Percentiles rank a stretch among this genome's conserved stretches.
phyloP scores from a whole-genome alignment of 768 basidiomycete genomes.

The Tylopilus felleus region DNA sequence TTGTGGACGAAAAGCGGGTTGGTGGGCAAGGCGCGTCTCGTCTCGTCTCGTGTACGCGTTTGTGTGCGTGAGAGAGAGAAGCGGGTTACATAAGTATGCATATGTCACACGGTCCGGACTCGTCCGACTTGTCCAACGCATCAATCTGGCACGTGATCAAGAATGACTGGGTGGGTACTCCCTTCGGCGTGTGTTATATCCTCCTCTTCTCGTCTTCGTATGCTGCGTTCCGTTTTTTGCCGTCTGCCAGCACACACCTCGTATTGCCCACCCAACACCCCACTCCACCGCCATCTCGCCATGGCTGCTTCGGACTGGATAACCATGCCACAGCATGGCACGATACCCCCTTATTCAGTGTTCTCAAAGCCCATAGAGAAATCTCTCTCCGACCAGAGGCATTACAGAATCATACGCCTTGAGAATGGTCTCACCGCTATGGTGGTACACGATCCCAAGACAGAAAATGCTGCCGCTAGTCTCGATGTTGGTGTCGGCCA shows the following conservation, averaged over 20 bases:
- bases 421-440: constrained; percentile 87
- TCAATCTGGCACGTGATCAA: constrained; percentile 19
- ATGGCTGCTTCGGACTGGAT: constrained; percentile 27
- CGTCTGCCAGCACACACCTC: constrained; percentile 6
- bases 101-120: neutral
- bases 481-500: constrained; percentile 95
- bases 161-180: constrained; percentile 27
- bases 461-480: constrained; percentile 94
- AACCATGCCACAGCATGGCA: constrained; percentile 7
- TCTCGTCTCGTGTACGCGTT: constrained; percentile 25
- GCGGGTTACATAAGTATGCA: no score
- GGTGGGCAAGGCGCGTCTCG: constrained; percentile 6
- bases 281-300: constrained; percentile 13
- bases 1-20: no score
- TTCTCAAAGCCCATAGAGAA: constrained; percentile 63
- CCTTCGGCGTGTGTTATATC: neutral
- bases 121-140: no score
- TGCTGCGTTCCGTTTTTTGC: constrained; percentile 12
- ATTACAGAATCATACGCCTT: constrained; percentile 79
- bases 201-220: neutral
- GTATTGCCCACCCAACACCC: neutral
- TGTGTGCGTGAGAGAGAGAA: constrained; percentile 10
- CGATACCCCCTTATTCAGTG: constrained; percentile 45
- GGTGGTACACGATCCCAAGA: constrained; percentile 75
- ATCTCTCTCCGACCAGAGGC: constrained; percentile 73